These are phyloP conservation scores for Cucurbita pepo DNA, from an alignment of 306 rosid genomes.

Conservation along the genomic window DNA sequence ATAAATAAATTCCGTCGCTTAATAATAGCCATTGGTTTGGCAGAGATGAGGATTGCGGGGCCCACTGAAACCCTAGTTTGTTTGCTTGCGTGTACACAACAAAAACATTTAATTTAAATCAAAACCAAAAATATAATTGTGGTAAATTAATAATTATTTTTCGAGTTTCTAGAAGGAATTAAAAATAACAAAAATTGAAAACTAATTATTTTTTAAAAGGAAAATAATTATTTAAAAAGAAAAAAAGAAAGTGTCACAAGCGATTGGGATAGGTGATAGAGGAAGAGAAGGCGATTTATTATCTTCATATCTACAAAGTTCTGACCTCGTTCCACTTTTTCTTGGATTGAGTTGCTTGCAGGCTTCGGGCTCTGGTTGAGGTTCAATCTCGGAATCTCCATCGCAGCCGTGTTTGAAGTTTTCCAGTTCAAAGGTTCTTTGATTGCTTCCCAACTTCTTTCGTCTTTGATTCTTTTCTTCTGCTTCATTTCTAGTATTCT, in stretches of 20 bases:
- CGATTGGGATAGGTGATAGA: not conserved
- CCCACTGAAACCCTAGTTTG: not conserved
- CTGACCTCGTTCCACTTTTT: not conserved
- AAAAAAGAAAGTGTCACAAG: not conserved
- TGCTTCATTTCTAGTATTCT: not conserved
- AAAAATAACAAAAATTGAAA: too few relatives aligned
- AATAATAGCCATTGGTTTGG: not conserved
- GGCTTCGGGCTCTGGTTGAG: not conserved
- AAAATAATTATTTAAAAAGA: too few relatives aligned
- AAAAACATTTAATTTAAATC: not conserved
- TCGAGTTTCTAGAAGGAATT: too few relatives aligned
- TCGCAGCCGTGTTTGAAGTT: not conserved
- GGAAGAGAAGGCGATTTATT: not conserved
- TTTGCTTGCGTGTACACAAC: not conserved
- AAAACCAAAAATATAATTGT: not conserved
- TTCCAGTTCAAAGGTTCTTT: not conserved
- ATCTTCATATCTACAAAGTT: conserved; percentile 3
- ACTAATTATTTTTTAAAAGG: too few relatives aligned
- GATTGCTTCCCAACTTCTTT: not conserved
- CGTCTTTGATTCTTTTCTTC: not conserved
- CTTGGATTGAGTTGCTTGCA: not conserved
- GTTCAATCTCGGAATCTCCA: conserved; percentile 2
- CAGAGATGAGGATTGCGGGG: not conserved
- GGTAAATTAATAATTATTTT: too few relatives aligned
- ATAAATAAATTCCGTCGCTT: too few relatives aligned